Conservation (phyloP, 2,329 filamentous ascomycete genomes). For the Massarina eburnea region DNA sequence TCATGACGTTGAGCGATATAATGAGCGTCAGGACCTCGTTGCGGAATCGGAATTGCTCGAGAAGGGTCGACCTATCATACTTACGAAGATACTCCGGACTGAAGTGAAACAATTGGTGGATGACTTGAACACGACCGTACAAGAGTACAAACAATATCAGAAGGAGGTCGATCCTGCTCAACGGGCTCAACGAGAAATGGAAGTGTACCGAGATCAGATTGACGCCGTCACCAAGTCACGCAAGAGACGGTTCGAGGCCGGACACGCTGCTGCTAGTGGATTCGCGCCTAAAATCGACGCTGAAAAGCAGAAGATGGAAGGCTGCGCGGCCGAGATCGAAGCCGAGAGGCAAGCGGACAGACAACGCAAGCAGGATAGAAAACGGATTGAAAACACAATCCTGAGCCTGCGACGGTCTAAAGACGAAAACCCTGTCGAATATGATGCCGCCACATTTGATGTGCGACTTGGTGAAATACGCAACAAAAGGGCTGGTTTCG, state of each 20-base stretch:
- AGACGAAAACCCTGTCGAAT: slow-evolving; percentile 64
- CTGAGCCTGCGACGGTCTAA: slow-evolving; percentile 64
- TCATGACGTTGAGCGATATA: slow-evolving; percentile 79
- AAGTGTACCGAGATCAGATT: slow-evolving; percentile 64
- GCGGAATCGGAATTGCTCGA: slow-evolving; percentile 66
- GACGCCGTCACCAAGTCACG: slow-evolving; percentile 58
- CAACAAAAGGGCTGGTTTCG: slow-evolving; percentile 51
- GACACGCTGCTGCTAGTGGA: slow-evolving; percentile 56
- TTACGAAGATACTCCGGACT: slow-evolving; percentile 60
- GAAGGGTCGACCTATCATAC: slow-evolving; percentile 64
- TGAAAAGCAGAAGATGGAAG: slow-evolving; percentile 42
- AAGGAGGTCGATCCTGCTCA: slow-evolving; percentile 67
- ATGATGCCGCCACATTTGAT: slow-evolving; percentile 72
- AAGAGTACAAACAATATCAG: slow-evolving; percentile 63
- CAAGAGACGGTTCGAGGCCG: slow-evolving; percentile 55
- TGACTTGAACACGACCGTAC: slow-evolving; percentile 56
- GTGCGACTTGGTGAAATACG: slow-evolving; percentile 66
- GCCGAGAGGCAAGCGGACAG: slow-evolving; percentile 49
- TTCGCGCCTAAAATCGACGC: slow-evolving; percentile 38
- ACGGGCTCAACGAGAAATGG: slow-evolving; percentile 68
- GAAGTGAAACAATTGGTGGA: slow-evolving; percentile 57
- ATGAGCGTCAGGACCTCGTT: slow-evolving; percentile 71
- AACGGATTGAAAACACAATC: slow-evolving; percentile 53
- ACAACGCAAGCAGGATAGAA: slow-evolving; percentile 33
- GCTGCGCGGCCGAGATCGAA: slow-evolving; percentile 45